Evolutionary conservation across 495 filamentous ascomycete species (phyloP).

Genomic region (Penicillium bialowiezense): DNA sequence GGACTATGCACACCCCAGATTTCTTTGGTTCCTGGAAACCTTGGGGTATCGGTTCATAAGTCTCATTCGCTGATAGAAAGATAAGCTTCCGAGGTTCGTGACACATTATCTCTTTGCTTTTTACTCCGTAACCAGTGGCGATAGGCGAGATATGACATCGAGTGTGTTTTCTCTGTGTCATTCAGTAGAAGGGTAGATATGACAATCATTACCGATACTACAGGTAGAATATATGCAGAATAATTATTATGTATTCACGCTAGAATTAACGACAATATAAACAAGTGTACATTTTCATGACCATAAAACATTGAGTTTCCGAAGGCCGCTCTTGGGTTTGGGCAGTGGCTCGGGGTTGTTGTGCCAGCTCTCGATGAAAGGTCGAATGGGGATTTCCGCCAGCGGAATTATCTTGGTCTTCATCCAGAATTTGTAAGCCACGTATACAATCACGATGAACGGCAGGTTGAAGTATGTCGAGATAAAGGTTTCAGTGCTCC

Average conservation of each 20-base stretch:
- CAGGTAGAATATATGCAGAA: no score
- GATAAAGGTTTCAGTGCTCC: conserved; percentile 29
- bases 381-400: conserved; percentile 41
- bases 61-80: no score
- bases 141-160: no score
- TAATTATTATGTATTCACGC: neutral
- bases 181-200: no score
- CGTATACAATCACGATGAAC: conserved; percentile 48
- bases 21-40: no score
- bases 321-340: conserved; percentile 10
- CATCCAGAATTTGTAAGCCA: conserved; percentile 52
- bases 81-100: no score
- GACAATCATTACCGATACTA: no score
- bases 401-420: conserved; percentile 53
- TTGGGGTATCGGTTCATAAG: no score
- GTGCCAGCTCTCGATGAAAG: conserved; percentile 20
- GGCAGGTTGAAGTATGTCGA: conserved; percentile 47
- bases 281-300: neutral
- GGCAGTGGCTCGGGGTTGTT: conserved; percentile 24
- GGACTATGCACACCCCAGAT: neutral
- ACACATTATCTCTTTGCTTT: no score
- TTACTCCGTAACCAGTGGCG: no score
- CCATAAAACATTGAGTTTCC: conserved; percentile 24
- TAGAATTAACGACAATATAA: neutral
- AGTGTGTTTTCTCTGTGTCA: no score